Evolutionary conservation across 1,284 basidiomycete species (phyloP).

Genomic region (Marasmius tenuissimus): DNA sequence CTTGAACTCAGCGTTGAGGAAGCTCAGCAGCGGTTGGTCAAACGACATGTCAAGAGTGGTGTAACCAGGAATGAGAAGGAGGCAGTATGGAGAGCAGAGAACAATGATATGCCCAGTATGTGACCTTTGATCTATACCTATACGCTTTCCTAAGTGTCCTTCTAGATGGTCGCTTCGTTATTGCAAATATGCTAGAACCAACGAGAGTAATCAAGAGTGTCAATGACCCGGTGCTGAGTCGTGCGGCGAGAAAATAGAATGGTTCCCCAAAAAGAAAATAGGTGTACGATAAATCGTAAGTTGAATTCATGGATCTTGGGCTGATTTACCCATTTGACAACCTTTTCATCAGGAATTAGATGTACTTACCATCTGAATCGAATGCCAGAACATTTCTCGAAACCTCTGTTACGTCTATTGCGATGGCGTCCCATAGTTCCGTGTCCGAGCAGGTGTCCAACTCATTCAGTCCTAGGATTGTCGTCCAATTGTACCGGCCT

Average conservation of each 20-base stretch:
- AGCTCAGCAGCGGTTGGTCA: conserved; percentile 67
- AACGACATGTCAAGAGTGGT: conserved; percentile 74
- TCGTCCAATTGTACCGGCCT: no score
- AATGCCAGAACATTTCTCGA: no score
- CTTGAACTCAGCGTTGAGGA: conserved; percentile 62
- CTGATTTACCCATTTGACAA: neutral
- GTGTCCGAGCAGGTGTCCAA: no score
- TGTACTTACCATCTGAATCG: no score
- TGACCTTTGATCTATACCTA: conserved; percentile 7
- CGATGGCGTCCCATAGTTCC: no score
- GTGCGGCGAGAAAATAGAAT: neutral
- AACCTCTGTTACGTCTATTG: no score
- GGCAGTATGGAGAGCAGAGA: conserved; percentile 69
- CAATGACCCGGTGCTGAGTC: conserved; percentile 38
- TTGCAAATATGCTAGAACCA: conserved; percentile 55
- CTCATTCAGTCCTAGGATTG: no score
- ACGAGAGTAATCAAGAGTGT: conserved; percentile 53
- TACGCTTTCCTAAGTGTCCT: neutral
- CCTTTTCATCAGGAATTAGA: no score
- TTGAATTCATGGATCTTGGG: neutral
- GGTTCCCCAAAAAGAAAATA: neutral
- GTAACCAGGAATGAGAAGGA: conserved; percentile 66
- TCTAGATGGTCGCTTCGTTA: conserved; percentile 56
- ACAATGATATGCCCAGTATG: conserved; percentile 79
- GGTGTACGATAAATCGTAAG: neutral